These are phyloP conservation scores for Perkinsus chesapeaki DNA, from an alignment of 169 alveolate genomes.

Conservation along the genomic window DNA sequence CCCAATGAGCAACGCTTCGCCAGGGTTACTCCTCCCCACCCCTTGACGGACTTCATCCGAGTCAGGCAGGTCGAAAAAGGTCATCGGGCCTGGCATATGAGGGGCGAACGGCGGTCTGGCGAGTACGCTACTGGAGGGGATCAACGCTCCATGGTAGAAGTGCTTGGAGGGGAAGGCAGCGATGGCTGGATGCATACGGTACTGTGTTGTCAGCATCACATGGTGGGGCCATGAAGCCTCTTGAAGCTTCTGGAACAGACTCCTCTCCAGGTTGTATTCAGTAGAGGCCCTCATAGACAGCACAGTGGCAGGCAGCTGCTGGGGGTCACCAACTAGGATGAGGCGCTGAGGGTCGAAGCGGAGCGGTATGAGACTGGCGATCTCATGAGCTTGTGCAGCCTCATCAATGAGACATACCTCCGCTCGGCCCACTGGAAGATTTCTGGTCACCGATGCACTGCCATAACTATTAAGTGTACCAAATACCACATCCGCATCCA, in stretches of 20 bases:
- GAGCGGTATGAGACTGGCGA: constrained; percentile 32
- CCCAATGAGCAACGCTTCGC: not conserved
- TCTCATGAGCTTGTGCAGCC: constrained; percentile 62
- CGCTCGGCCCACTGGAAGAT: not conserved
- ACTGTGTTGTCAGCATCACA: constrained; percentile 43
- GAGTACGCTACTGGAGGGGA: not conserved
- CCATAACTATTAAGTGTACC: not conserved
- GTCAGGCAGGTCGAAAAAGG: not conserved
- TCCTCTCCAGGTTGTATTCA: constrained; percentile 25
- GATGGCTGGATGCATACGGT: constrained; percentile 68
- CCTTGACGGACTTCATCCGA: not conserved
- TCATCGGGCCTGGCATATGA: not conserved
- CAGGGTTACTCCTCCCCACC: not conserved
- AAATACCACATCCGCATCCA: not conserved
- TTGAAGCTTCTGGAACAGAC: constrained; percentile 36
- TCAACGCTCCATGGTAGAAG: constrained; percentile 47
- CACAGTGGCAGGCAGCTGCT: constrained; percentile 70
- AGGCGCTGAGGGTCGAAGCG: constrained; percentile 54
- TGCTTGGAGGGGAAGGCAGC: constrained; percentile 55
- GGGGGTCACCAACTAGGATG: constrained; percentile 68
- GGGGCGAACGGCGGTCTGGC: not conserved
- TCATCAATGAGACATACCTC: constrained; percentile 59
- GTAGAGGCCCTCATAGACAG: constrained; percentile 39
- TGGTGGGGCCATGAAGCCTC: not conserved
- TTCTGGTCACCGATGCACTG: not conserved